Percentiles rank a stretch among this genome's conserved stretches.
These are phyloP conservation scores for Tricholomella constricta DNA, from an alignment of 768 basidiomycete genomes.

Conservation along the genomic window DNA sequence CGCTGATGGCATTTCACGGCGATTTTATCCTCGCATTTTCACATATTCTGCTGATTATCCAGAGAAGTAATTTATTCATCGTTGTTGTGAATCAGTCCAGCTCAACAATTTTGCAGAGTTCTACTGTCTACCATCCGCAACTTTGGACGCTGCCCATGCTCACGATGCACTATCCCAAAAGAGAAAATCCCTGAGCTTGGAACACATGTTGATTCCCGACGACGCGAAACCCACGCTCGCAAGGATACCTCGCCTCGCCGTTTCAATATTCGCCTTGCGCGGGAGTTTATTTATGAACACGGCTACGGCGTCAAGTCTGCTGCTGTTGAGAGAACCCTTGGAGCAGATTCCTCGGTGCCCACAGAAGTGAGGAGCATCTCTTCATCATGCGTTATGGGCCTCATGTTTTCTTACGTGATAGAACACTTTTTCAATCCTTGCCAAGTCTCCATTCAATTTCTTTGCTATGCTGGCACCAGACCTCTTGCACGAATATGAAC, in stretches of 20 bases:
- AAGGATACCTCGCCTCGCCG: constrained; percentile 3
- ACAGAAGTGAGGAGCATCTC: constrained; percentile 14
- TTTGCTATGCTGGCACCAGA: constrained; percentile 30
- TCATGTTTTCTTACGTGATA: constrained; percentile 6
- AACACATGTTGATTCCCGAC: constrained; percentile 6
- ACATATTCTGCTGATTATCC: constrained; percentile 39
- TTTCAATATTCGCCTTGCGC: constrained; percentile 17
- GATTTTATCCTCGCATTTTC: constrained; percentile 32
- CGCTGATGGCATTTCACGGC: constrained; percentile 29
- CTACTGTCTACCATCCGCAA: constrained; percentile 27
- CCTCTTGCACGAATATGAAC: constrained; percentile 38
- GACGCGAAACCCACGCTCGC: constrained; percentile 4
- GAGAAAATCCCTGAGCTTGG: constrained; percentile 28
- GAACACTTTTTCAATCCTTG: constrained; percentile 30
- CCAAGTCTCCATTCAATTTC: constrained; percentile 22
- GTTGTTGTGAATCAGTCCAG: background rate
- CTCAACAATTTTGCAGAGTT: constrained; percentile 13
- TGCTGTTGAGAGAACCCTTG: constrained; percentile 8
- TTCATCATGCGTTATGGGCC: background rate
- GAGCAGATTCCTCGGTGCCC: constrained; percentile 15
- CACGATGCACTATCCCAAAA: constrained; percentile 23
- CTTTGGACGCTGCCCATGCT: constrained; percentile 25
- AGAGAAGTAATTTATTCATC: constrained; percentile 30
- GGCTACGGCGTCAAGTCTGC: background rate
- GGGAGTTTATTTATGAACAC: constrained; percentile 23